These are phyloP conservation scores for Globisporangium viniferum DNA, from an alignment of 352 stramenopile species.

Conservation along the genomic window DNA sequence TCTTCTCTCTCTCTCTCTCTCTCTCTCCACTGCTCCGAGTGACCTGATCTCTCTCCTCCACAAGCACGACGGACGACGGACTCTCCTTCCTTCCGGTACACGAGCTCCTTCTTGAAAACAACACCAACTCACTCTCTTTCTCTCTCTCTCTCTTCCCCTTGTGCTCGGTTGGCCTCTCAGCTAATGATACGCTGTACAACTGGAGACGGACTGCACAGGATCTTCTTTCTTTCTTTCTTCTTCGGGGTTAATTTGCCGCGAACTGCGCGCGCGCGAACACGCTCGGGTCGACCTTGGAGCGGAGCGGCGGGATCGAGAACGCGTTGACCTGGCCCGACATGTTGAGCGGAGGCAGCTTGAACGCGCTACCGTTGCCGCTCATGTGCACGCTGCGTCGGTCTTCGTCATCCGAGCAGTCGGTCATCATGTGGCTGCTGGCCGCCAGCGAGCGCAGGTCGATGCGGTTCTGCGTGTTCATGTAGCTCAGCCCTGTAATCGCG, in stretches of 20 bases:
- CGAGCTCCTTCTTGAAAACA: slow-evolving; percentile 1
- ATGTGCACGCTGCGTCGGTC: slow-evolving; percentile 23
- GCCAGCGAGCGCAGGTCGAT: slow-evolving; percentile 18
- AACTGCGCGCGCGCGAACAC: slow-evolving; percentile 54
- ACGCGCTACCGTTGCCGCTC: slow-evolving; percentile 21
- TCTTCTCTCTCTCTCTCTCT: slow-evolving; percentile 4
- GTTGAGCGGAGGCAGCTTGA: slow-evolving; percentile 61
- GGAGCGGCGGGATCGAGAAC: slow-evolving; percentile 68
- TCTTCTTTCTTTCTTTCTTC: neutral
- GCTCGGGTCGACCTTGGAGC: slow-evolving; percentile 75
- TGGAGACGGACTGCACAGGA: neutral
- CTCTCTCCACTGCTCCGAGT: slow-evolving; percentile 1
- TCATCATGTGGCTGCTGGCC: slow-evolving; percentile 8
- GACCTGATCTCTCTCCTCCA: slow-evolving; percentile 1
- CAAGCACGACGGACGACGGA: neutral
- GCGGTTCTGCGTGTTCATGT: slow-evolving; percentile 52
- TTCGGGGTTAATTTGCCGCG: slow-evolving; percentile 41
- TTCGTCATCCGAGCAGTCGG: slow-evolving; percentile 25
- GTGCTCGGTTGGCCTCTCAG: neutral
- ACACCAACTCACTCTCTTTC: slow-evolving; percentile 3
- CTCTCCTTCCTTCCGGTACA: neutral
- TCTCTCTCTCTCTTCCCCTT: neutral
- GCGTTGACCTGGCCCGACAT: slow-evolving; percentile 29
- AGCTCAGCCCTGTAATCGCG: slow-evolving; percentile 44
- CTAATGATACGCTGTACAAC: slow-evolving; percentile 2